Percentiles rank a stretch among this genome's conserved stretches.
Conservation (phyloP, 208 protist genomes). For the Trypanosoma mega region DNA sequence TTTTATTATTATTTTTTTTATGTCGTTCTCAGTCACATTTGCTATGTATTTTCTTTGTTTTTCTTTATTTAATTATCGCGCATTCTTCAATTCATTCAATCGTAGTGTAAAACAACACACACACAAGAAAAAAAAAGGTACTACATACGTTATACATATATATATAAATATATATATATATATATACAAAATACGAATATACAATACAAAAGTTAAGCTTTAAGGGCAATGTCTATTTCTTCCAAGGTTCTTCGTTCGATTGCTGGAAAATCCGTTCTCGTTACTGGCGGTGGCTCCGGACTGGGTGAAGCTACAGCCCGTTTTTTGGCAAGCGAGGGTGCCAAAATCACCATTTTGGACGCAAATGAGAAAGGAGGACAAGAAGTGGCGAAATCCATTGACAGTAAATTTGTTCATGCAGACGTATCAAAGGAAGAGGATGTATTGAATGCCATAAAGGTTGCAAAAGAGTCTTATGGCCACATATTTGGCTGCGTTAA, state of each 20-base stretch:
- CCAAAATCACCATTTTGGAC: slow-evolving; percentile 49
- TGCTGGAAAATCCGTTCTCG: slow-evolving; percentile 33
- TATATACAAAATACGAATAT: background rate
- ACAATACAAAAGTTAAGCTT: background rate
- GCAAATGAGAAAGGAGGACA: slow-evolving; percentile 34
- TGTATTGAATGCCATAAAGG: slow-evolving; percentile 49
- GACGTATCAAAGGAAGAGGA: slow-evolving; percentile 52
- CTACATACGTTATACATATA: background rate
- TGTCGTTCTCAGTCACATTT: background rate
- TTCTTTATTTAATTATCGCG: no score
- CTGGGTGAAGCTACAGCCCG: slow-evolving; percentile 42
- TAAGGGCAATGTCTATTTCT: slow-evolving; percentile 13
- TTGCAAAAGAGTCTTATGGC: slow-evolving; percentile 43
- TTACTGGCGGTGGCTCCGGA: slow-evolving; percentile 48
- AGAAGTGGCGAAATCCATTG: slow-evolving; percentile 31
- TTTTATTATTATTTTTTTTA: slow-evolving; percentile 10
- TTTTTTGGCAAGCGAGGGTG: slow-evolving; percentile 35
- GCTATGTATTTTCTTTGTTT: no score
- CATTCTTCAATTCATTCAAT: no score
- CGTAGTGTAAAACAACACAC: no score
- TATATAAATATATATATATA: background rate
- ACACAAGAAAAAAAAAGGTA: no score
- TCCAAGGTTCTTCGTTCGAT: slow-evolving; percentile 29
- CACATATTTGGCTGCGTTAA: slow-evolving; percentile 70
- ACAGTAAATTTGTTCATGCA: slow-evolving; percentile 28